Evolutionary conservation across 495 filamentous ascomycete species (phyloP).

Genomic region (Jackrogersella minutella): DNA sequence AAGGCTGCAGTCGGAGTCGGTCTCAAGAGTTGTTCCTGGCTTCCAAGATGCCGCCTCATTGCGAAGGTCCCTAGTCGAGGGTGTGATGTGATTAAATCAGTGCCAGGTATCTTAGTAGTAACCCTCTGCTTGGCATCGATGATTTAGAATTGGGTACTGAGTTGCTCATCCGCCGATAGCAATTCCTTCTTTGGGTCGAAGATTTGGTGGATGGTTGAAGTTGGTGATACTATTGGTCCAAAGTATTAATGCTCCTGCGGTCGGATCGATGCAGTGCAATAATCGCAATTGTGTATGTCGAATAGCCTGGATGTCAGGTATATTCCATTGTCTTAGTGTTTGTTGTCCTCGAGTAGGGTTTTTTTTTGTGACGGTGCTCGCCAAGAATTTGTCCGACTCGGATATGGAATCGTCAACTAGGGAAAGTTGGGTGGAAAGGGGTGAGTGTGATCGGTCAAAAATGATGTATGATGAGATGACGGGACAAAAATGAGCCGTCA

Average conservation of each 20-base stretch:
- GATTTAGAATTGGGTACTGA: constrained; percentile 10
- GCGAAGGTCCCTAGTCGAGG: background rate
- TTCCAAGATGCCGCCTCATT: constrained; percentile 1
- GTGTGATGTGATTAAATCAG: background rate
- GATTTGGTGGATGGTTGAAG: constrained; percentile 13
- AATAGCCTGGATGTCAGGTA: constrained; percentile 8
- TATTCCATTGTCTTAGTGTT: background rate
- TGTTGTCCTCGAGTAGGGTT: constrained; percentile 2
- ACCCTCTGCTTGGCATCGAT: background rate
- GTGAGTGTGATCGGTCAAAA: constrained; percentile 7
- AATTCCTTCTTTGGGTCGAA: constrained; percentile 21
- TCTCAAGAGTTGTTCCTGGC: background rate
- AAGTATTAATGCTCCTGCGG: constrained; percentile 40
- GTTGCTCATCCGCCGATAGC: constrained; percentile 9
- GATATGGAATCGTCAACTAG: constrained; percentile 11
- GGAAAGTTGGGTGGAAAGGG: constrained; percentile 6
- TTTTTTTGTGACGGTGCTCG: constrained; percentile 13
- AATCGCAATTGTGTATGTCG: constrained; percentile 26
- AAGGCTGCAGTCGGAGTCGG: background rate
- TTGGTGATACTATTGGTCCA: constrained; percentile 9
- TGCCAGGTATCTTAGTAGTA: background rate
- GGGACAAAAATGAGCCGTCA: background rate
- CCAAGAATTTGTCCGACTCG: background rate
- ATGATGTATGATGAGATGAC: constrained; percentile 9
- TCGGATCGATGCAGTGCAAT: constrained; percentile 47